A percentile compares a stretch with the other conserved stretches of the same genome.
Conservation (phyloP, 306 rosid genomes). For the Cotoneaster glaucophyllus region DNA sequence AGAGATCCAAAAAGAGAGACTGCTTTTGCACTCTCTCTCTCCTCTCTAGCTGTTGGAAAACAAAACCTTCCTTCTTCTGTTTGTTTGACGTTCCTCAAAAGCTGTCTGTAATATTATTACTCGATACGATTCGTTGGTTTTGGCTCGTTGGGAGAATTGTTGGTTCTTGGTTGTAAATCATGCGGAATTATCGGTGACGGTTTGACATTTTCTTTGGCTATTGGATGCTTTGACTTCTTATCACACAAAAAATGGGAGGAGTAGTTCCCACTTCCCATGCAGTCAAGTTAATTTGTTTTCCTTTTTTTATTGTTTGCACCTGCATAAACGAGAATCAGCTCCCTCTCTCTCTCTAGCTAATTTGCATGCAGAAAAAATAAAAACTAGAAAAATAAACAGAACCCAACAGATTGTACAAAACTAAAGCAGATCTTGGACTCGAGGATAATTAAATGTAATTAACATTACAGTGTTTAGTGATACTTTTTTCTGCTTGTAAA, state of each 20-base stretch:
- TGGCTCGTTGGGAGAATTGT: conserved; percentile 23
- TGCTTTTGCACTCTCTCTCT: conserved; percentile 33
- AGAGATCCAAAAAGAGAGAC: conserved; percentile 51
- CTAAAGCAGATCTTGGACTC: neutral
- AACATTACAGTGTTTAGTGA: too few species aligned
- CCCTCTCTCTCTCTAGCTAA: neutral
- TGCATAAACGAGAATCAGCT: neutral
- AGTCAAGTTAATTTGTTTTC: neutral
- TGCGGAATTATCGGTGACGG: conserved; percentile 54
- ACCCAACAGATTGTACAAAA: neutral
- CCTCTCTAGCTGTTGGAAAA: conserved; percentile 7
- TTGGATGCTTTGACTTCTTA: conserved; percentile 6
- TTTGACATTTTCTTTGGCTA: conserved; percentile 58
- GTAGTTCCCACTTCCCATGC: neutral
- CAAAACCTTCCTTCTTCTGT: neutral
- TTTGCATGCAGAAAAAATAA: neutral
- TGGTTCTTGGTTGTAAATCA: conserved; percentile 28
- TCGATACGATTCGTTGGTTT: conserved; percentile 23
- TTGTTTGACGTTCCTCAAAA: neutral
- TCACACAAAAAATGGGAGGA: neutral
- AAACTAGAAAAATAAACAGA: neutral
- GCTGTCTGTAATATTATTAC: conserved; percentile 21
- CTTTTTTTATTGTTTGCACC: neutral
- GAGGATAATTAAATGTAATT: neutral
- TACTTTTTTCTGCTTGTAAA: too few species aligned